These are phyloP conservation scores for Alternaria postmessia DNA, from an alignment of 2,329 filamentous ascomycete species.

Conservation along the genomic window DNA sequence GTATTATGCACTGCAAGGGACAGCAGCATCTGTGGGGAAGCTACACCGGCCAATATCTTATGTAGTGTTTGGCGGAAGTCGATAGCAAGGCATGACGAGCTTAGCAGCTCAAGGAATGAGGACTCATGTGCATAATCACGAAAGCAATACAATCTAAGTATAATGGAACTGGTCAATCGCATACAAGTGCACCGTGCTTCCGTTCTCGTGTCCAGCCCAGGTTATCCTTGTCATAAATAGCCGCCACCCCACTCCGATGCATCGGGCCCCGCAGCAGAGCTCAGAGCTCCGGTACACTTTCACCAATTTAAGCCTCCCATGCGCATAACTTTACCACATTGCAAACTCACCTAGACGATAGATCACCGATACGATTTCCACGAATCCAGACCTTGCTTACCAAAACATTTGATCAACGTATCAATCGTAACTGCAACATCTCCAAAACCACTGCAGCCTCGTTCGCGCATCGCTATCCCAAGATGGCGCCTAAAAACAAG, in stretches of 20 bases:
- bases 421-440: not conserved
- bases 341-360: too few species aligned
- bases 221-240: not conserved
- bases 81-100: not conserved
- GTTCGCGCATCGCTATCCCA: not conserved
- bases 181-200: constrained; percentile 1
- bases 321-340: not conserved
- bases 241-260: constrained; percentile 1
- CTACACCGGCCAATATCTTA: constrained; percentile 4
- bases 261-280: constrained; percentile 1
- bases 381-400: not conserved
- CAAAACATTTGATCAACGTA: not conserved
- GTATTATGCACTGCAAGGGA: not conserved
- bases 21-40: not conserved
- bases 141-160: constrained; percentile 1
- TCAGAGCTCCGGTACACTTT: constrained; percentile 4
- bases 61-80: not conserved
- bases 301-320: not conserved
- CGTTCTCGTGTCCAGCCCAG: not conserved
- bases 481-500: constrained; percentile 43
- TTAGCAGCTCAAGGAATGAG: not conserved
- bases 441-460: not conserved
- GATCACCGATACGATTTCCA: not conserved
- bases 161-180: not conserved
- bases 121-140: constrained; percentile 8